Base-by-base conservation (phyloP, 2,329 filamentous ascomycete species). In the Phaeomoniella chlamydospora region DNA sequence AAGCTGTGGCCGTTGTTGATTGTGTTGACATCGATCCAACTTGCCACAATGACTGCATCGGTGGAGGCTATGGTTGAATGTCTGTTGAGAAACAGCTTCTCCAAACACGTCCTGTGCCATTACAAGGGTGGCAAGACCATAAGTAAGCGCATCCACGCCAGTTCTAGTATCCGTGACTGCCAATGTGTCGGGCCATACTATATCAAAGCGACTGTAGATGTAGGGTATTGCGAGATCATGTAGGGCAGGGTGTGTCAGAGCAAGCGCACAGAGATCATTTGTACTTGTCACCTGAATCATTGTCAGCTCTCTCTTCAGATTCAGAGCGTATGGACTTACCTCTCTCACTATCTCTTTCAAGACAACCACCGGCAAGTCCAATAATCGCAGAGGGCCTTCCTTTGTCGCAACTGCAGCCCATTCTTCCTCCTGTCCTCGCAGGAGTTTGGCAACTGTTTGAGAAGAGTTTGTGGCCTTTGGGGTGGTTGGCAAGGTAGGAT, bases 171-270 rank as follows among this genome's bases (percentile, higher is more conserved):
- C 74, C 2, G 70, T 64, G 5, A 74, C 67, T 5, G 70, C 64
- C 43, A 71, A 69, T 18, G 72, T 73, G 49, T 88, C 82, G 0
- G 83, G 83, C 84, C 84, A 90, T 30, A 88, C 80, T 43, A 90
- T 90, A 51, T 90, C 83, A 56, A 90, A 90, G 41, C 80, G 74
- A 13, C 80, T 80, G 59, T 90, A 90, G 44, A 90, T 85, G 47
- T 78, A 74, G 13, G 83, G 82, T 15, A 84, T 76, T 1, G 80
- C 74, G 37, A 90, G 68, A 31, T 68, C 67, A 57, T 90, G 80
- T 10, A 92, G 69, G 17, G 77, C 76, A 11, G 82, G 85, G 58
- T 85, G 82, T 31, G 81, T 80, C 40, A 85, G 65, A 11, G 82
- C 81, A 29, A 90, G 68, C 11, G 81, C 76, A 0, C 80, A 84